These are phyloP conservation scores for Jaenimonas drosophilae DNA, from an alignment of 208 protist species.

Conservation along the genomic window DNA sequence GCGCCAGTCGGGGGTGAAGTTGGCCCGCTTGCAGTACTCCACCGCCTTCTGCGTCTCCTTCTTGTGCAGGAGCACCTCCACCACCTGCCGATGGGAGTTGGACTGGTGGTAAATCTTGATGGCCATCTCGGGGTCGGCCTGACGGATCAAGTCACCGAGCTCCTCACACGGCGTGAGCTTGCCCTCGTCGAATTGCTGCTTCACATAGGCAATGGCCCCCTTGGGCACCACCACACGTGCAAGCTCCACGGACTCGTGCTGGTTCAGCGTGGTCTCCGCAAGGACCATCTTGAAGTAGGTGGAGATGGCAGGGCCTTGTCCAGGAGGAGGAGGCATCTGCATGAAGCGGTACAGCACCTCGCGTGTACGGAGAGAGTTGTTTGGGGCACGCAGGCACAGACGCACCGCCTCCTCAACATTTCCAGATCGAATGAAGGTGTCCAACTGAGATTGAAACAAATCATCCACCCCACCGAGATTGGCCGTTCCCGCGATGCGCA, in stretches of 20 bases:
- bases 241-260: slow-evolving; percentile 97
- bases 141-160: slow-evolving; percentile 96
- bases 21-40: slow-evolving; percentile 95
- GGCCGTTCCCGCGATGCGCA: slow-evolving; percentile 93
- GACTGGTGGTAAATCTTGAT: slow-evolving; percentile 97
- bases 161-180: slow-evolving; percentile 98
- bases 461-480: slow-evolving; percentile 97
- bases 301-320: slow-evolving; percentile 92
- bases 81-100: slow-evolving; percentile 91
- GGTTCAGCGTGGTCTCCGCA: slow-evolving; percentile 95
- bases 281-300: slow-evolving; percentile 98
- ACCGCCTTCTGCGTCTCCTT: slow-evolving; percentile 97
- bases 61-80: slow-evolving; percentile 90
- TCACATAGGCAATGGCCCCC: slow-evolving; percentile 85
- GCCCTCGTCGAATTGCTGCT: slow-evolving; percentile 98
- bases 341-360: slow-evolving; percentile 96
- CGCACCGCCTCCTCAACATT: slow-evolving; percentile 94
- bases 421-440: slow-evolving; percentile 86
- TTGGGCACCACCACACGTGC: slow-evolving; percentile 92
- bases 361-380: slow-evolving; percentile 91
- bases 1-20: slow-evolving; percentile 95
- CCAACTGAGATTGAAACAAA: slow-evolving; percentile 95
- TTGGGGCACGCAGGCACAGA: slow-evolving; percentile 92
- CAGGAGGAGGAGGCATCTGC: slow-evolving; percentile 43
- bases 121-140: slow-evolving; percentile 87